Conservation (phyloP, 805 yeast genomes). For the Starmera pachycereana region DNA sequence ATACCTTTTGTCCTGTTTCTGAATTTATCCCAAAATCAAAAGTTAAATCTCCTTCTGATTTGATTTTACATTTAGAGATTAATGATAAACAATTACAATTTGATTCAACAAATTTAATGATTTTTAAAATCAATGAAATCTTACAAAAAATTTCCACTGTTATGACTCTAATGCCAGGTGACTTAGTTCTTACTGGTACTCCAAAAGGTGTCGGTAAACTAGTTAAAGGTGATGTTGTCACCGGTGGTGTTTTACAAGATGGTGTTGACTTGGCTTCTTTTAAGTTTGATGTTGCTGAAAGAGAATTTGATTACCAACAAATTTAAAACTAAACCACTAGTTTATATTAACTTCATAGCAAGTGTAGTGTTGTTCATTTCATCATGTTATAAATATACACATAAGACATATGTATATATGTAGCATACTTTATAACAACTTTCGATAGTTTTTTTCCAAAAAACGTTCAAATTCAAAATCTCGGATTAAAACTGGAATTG, state of each 20-base stretch:
- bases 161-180: constrained; percentile 89
- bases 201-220: constrained; percentile 95
- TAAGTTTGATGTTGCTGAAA: constrained; percentile 39
- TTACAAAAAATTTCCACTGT: constrained; percentile 73
- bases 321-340: too few species aligned
- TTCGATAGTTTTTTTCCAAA: too few species aligned
- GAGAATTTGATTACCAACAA: constrained; percentile 23
- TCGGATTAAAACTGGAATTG: too few species aligned
- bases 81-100: constrained; percentile 65
- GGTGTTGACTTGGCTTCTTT: constrained; percentile 37
- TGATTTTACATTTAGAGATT: constrained; percentile 49
- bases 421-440: too few species aligned
- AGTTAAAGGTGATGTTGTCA: constrained; percentile 66
- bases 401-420: too few species aligned
- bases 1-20: constrained; percentile 89
- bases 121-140: constrained; percentile 76
- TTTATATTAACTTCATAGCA: too few species aligned
- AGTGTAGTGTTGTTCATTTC: too few species aligned
- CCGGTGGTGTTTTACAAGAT: constrained; percentile 32
- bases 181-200: constrained; percentile 88
- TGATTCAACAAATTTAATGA: constrained; percentile 75
- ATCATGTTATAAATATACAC: too few species aligned
- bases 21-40: constrained; percentile 51
- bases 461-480: too few species aligned
- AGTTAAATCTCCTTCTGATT: constrained; percentile 69